Percentiles rank a stretch among this genome's conserved stretches.
phyloP scores from a whole-genome alignment of 2,329 filamentous ascomycete genomes.

The Fusarium sp. region DNA sequence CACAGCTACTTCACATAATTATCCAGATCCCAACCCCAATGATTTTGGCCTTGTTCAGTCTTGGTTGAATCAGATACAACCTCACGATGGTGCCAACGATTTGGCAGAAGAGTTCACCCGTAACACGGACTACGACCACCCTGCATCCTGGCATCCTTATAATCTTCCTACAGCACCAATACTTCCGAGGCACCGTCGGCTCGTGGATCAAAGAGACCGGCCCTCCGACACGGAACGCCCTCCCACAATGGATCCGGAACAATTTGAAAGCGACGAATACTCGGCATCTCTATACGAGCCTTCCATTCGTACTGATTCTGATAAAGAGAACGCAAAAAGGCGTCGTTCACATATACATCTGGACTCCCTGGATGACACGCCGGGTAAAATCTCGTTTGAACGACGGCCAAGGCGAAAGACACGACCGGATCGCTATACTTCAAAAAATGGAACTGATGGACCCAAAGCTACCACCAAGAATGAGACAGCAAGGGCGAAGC shows the following conservation, averaged over 20 bases:
- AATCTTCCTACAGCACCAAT: slow-evolving; percentile 10
- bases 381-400: slow-evolving; percentile 52
- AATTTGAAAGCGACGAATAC: background rate
- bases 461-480: slow-evolving; percentile 13
- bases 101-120: background rate
- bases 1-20: background rate
- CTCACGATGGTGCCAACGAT: background rate
- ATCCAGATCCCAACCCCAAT: background rate
- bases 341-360: background rate
- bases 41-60: slow-evolving; percentile 11
- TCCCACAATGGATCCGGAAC: slow-evolving; percentile 1
- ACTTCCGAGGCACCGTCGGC: background rate
- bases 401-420: slow-evolving; percentile 67
- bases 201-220: background rate
- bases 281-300: background rate
- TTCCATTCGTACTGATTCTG: background rate
- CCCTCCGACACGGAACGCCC: background rate
- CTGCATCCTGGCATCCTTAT: slow-evolving; percentile 16
- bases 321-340: slow-evolving; percentile 20
- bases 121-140: background rate
- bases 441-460: slow-evolving; percentile 40
- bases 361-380: background rate
- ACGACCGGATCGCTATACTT: slow-evolving; percentile 65
- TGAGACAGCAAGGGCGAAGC: slow-evolving; percentile 7
- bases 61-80: slow-evolving; percentile 22